Base-by-base conservation (phyloP, 164 flowering plant species). In the Warburgia ugandensis region DNA sequence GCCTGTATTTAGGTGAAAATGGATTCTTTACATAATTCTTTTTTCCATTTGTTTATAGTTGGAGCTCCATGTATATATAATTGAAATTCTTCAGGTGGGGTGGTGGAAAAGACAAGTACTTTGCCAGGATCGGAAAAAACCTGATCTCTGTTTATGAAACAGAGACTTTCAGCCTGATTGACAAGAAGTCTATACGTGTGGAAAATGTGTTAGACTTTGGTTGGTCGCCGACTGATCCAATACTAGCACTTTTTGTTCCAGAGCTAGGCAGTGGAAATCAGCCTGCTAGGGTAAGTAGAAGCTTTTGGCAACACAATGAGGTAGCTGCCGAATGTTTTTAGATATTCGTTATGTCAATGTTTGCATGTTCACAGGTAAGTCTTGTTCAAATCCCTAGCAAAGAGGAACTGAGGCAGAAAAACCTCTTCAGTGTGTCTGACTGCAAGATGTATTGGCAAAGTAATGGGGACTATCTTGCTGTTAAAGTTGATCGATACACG, bases 401-500 rank as follows among this genome's bases (percentile, higher is more conserved):
- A 63, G 84, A 71, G 59, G 99, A 94, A 61, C 48, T 89, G 59
- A 76, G 99, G 65, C 97, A 94, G 70, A 94, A 89, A 73, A 89
- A 94, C 68, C 94, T 94, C 6, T 94, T 94, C 71, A 94, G 94
- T 70, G 97, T 89, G n/a, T 86, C 94, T 70, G 96, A 94, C 45
- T 94, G 99, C 74, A 82, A 83, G 64, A 94, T 86, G 94, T 94
- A 89, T 48, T 94, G 97, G 99, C 99, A 94, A 65, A 84, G 97
- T 70, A 89, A 78, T 71, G 99, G 99, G 20, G 99, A 94, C 11
- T 94, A 89, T 61, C 89, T 94, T 40, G 99, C 99, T 45, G 99
- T 94, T 7, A 84, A 89, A 66, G 99, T 89, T 51, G 97, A 89
- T 36, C 69, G 96, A 3, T 84, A 86, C 58, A 86, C 97, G 28